Conservation (phyloP, 1,284 basidiomycete species). For the Moesziomyces sp. region DNA sequence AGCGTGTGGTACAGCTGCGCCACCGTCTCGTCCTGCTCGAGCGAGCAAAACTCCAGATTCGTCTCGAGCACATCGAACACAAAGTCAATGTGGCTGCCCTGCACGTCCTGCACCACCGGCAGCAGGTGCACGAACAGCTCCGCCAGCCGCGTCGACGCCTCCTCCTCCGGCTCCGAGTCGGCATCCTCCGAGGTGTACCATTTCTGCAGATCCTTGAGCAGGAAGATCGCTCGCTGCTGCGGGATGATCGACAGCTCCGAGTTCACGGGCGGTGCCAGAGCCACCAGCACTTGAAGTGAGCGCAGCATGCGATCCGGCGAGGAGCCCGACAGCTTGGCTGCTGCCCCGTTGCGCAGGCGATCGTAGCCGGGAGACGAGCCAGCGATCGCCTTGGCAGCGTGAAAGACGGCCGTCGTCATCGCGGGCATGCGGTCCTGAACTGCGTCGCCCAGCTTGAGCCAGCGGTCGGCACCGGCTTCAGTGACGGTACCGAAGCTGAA, state of each 20-base stretch:
- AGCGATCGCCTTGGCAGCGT: slow-evolving; percentile 42
- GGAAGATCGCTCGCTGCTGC: slow-evolving; percentile 85
- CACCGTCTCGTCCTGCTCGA: slow-evolving; percentile 75
- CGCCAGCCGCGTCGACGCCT: slow-evolving; percentile 81
- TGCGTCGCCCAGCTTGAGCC: slow-evolving; percentile 54
- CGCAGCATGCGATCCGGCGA: slow-evolving; percentile 78
- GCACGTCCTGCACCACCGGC: slow-evolving; percentile 87
- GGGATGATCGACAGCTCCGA: slow-evolving; percentile 83
- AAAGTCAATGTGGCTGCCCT: slow-evolving; percentile 90
- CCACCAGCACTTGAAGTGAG: slow-evolving; percentile 78
- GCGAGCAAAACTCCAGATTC: slow-evolving; percentile 80
- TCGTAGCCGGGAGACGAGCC: slow-evolving; percentile 74
- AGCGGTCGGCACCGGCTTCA: slow-evolving; percentile 49
- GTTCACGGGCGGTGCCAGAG: slow-evolving; percentile 80
- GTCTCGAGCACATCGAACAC: slow-evolving; percentile 89
- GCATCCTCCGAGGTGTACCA: slow-evolving; percentile 81
- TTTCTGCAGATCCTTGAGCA: slow-evolving; percentile 83
- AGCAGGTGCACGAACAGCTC: slow-evolving; percentile 80
- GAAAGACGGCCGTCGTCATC: slow-evolving; percentile 42
- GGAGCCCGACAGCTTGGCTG: slow-evolving; percentile 79
- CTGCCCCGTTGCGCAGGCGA: slow-evolving; percentile 88
- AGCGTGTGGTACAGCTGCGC: slow-evolving; percentile 78
- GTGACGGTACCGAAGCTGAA: slow-evolving; percentile 57
- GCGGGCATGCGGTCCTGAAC: slow-evolving; percentile 29
- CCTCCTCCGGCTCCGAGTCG: slow-evolving; percentile 73